Evolutionary conservation across 2,329 filamentous ascomycete species (phyloP), one percentile per base, ranked within the genome.

Genomic region (Blastomyces silverae): DNA sequence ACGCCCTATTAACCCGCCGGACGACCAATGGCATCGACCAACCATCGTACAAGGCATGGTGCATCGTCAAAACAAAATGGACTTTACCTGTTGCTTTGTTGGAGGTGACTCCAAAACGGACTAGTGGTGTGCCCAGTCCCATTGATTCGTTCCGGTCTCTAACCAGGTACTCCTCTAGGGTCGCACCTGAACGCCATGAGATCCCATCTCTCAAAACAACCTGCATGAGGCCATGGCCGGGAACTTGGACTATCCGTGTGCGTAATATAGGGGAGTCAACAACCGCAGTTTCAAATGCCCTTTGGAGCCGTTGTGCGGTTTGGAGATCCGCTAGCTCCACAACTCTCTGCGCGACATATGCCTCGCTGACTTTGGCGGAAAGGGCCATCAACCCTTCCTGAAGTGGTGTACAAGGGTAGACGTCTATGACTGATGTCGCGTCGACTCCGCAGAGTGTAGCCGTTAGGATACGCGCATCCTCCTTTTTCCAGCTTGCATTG

Each of bases 301-400:
- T 65, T 64, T 74, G 75, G 68, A 79, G 75, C 34, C 72, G 71
- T 4, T 64, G 69, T 0, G 77, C 78, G 7, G 57, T 61, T 25
- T 31, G 46, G 34, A 55, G 22, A 37, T 66, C 56, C 53, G 64
- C 34, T 31, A 20, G 74, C 75, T n/a, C 11, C 58, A 76, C 68
- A 7, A 78, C 67, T 57, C 76, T 73, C 58, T 79, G 76, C 13
- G 75, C 76, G 37, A 78, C 72, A 63, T 80, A 80, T 7, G 77
- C 74, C 22, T 74, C 76, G 15, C 71, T 69, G 55, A 75, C 69
- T 67, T 75, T 76, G 39, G 73, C 71, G 0, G 76, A 76, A 22
- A 79, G 71, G 0, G 78, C 75, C 59, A 79, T 66, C 7, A 79
- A 70, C 7, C 75, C 78, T 70, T 79, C 77, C 64, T 80, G 78